Evolutionary conservation across 768 basidiomycete species (phyloP), one percentile per base, ranked within the genome.

Genomic region (Pleurotus salmoneostramineus): DNA sequence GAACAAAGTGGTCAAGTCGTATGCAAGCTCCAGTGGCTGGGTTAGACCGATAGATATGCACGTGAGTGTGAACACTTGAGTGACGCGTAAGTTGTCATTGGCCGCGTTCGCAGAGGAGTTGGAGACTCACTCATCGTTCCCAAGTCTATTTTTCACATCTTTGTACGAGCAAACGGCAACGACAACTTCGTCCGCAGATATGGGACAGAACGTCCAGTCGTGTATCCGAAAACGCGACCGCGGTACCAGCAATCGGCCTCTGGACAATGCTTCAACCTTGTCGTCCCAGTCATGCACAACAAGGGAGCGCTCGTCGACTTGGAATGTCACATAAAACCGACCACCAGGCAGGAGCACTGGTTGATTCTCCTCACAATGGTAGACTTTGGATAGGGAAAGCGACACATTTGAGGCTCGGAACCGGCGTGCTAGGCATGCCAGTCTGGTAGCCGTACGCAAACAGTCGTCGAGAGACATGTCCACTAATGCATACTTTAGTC

Each of bases 261-360:
- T 14, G n/a, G 32, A n/a, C 12, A n/a, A n/a, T 27, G 33, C 12
- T 15, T 34, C 32, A 4, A 34, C n/a, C n/a, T 37, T 1, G 17
- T 12, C n/a, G 2, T 35, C 14, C 14, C 27, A 51, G 7, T 35
- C 32, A 21, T 51, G 50, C 6, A 15, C 50, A 10, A 51, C 27
- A 12, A 51, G 17, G n/a, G 14, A 34, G 50, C 5, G 50, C 3
- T n/a, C 32, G 32, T 31, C 33, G 36, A 34, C 50, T 51, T 51
- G 50, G 4, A 51, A 35, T 34, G 33, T 51, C 3, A 15, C 7
- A 21, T 34, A 51, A 35, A 34, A 37, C 1, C 34, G 50, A 21
- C 50, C 50, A 6, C 50, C 50, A 14, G 50, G 50, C 14, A 51
- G 50, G n/a, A 31, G 32, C 33, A 51, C 50, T 35, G 50, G 50